These are phyloP conservation scores for Puccinia novopanici DNA, from an alignment of 1,284 basidiomycete genomes.

Conservation along the genomic window DNA sequence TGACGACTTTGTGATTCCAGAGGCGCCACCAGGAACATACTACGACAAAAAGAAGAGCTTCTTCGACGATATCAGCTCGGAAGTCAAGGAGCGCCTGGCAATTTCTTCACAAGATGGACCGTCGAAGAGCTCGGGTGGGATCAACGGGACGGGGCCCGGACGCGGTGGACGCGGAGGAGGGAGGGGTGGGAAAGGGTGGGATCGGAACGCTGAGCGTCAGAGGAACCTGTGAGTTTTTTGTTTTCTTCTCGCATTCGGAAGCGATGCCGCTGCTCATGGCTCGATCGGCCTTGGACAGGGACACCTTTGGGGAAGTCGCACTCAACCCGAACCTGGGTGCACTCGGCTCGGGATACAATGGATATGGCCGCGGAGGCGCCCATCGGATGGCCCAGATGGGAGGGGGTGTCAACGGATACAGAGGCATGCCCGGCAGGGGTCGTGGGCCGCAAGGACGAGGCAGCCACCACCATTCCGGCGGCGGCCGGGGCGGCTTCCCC, in stretches of 20 bases:
- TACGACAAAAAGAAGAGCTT: conserved; percentile 50
- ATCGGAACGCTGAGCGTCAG: conserved; percentile 45
- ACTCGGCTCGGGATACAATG: conserved; percentile 47
- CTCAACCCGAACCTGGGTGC: conserved; percentile 46
- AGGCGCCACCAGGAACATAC: conserved; percentile 38
- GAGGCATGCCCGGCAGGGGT: conserved; percentile 24
- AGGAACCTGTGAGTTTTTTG: conserved; percentile 30
- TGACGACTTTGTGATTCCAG: conserved; percentile 37
- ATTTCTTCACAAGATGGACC: conserved; percentile 18
- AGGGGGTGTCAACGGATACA: background rate
- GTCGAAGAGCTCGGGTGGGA: background rate
- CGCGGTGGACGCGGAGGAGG: conserved; percentile 23
- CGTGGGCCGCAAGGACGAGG: conserved; percentile 6
- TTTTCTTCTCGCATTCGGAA: too few species aligned
- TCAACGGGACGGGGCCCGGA: background rate
- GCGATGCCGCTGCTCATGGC: too few species aligned
- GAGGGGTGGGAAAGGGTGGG: conserved; percentile 35
- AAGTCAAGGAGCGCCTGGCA: conserved; percentile 39
- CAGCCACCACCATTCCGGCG: background rate
- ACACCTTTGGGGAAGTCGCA: conserved; percentile 47
- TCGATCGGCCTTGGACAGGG: background rate
- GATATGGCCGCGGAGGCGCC: conserved; percentile 39
- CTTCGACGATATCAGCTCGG: conserved; percentile 49
- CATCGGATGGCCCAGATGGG: conserved; percentile 25
- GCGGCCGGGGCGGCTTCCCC: background rate